phyloP scores from a whole-genome alignment of 179 eudicot genomes.

The Drosera spatulata region DNA sequence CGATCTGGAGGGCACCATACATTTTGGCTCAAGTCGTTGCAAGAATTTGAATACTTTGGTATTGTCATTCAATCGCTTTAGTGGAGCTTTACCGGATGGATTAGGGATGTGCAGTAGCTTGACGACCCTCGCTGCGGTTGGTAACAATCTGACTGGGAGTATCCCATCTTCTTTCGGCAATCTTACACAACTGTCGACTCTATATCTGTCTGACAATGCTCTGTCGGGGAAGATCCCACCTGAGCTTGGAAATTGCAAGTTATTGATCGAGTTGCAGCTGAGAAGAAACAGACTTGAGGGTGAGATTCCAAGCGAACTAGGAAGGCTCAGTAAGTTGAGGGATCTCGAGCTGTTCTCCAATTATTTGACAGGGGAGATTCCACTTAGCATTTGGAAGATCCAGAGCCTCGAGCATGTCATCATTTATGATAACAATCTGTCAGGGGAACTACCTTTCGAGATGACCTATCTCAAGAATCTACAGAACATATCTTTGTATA shows the following conservation, averaged over 20 bases:
- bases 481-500: conserved; percentile 34
- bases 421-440: conserved; percentile 37
- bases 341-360: conserved; percentile 34
- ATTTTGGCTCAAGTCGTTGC: conserved; percentile 32
- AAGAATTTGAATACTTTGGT: conserved; percentile 24
- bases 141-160: conserved; percentile 43
- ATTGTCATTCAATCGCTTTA: conserved; percentile 44
- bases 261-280: conserved; percentile 32
- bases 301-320: conserved; percentile 52
- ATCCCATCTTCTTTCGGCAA: conserved; percentile 62
- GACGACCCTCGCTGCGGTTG: conserved; percentile 24
- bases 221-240: conserved; percentile 61
- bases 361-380: conserved; percentile 51
- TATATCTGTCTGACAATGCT: conserved; percentile 40
- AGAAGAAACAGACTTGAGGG: conserved; percentile 52
- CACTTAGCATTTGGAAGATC: conserved; percentile 53
- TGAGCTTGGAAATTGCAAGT: conserved; percentile 63
- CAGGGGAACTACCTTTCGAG: conserved; percentile 54
- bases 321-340: conserved; percentile 25
- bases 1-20: conserved; percentile 29
- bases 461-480: conserved; percentile 39
- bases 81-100: conserved; percentile 40
- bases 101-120: conserved; percentile 55
- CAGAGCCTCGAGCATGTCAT: conserved; percentile 35
- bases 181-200: conserved; percentile 29